Evolutionary conservation across 1,284 basidiomycete species (phyloP).

Genomic region (Naganishia cerealis): DNA sequence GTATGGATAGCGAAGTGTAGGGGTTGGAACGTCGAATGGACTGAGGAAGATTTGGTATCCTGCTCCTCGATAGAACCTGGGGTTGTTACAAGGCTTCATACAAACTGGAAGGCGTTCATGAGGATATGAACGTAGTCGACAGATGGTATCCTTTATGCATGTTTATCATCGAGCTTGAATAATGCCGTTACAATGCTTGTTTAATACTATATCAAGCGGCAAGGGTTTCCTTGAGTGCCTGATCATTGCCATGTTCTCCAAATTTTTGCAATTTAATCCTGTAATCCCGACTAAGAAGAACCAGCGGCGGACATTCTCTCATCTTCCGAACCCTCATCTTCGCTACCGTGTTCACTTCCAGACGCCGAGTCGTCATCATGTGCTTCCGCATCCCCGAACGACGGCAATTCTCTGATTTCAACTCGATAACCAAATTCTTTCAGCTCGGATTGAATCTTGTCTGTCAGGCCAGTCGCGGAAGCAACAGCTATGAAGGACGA

Average conservation of each 20-base stretch:
- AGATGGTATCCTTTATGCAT: neutral
- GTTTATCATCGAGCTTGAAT: neutral
- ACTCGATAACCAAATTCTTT: conserved; percentile 72
- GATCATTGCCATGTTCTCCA: too few species aligned
- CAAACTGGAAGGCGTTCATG: conserved; percentile 55
- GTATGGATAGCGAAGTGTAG: conserved; percentile 47
- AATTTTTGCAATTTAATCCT: too few species aligned
- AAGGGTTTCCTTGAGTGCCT: too few species aligned
- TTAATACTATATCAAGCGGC: neutral
- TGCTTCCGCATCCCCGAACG: conserved; percentile 12
- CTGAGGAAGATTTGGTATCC: conserved; percentile 35
- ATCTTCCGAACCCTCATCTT: conserved; percentile 16
- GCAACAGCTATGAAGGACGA: conserved; percentile 79
- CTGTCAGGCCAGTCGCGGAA: conserved; percentile 75
- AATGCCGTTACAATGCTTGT: neutral
- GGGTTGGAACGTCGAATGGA: conserved; percentile 45
- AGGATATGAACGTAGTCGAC: neutral
- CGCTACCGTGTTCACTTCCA: conserved; percentile 24
- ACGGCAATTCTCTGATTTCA: conserved; percentile 62
- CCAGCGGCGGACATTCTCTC: conserved; percentile 20
- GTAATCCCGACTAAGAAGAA: conserved; percentile 2
- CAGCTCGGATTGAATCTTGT: conserved; percentile 69
- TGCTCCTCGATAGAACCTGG: conserved; percentile 18
- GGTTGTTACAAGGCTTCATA: conserved; percentile 44
- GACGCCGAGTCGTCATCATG: conserved; percentile 12